Evolutionary conservation across 1,284 basidiomycete genomes (phyloP).

Genomic region (Chondrostereum purpureum): DNA sequence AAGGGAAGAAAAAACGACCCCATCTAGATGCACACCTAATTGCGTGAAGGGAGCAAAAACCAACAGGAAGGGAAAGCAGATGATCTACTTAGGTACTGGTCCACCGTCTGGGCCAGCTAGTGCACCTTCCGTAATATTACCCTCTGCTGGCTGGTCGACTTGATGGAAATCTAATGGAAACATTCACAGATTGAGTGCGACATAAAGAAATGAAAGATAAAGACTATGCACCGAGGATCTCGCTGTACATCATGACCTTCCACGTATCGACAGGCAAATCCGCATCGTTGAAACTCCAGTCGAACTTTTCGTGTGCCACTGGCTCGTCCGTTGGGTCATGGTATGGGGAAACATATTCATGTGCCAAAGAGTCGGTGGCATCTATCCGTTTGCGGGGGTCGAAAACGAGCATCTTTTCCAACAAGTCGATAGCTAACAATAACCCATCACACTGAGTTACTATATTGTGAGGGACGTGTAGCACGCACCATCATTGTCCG

Average conservation of each 20-base stretch:
- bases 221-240: constrained; percentile 74
- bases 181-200: no score
- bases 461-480: constrained; percentile 1
- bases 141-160: constrained; percentile 45
- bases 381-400: constrained; percentile 96
- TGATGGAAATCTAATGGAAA: constrained; percentile 66
- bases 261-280: constrained; percentile 98
- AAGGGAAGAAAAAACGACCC: no score
- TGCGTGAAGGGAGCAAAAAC: no score
- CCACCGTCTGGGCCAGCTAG: constrained; percentile 50
- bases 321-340: constrained; percentile 99
- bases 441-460: constrained; percentile 12
- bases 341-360: constrained; percentile 96
- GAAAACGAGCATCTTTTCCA: constrained; percentile 99
- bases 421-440: constrained; percentile 77
- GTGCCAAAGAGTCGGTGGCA: constrained; percentile 84
- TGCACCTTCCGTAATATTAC: constrained; percentile 52
- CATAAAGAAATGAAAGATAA: constrained; percentile 1
- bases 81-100: neutral
- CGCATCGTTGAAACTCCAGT: constrained; percentile 99
- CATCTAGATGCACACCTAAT: no score
- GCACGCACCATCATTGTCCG: constrained; percentile 74
- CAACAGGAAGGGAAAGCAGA: no score
- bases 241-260: constrained; percentile 99
- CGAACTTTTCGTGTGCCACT: constrained; percentile 89